Evolutionary conservation across 768 basidiomycete species (phyloP), one percentile per base, ranked within the genome.

Genomic region (Amyloporia xantha): DNA sequence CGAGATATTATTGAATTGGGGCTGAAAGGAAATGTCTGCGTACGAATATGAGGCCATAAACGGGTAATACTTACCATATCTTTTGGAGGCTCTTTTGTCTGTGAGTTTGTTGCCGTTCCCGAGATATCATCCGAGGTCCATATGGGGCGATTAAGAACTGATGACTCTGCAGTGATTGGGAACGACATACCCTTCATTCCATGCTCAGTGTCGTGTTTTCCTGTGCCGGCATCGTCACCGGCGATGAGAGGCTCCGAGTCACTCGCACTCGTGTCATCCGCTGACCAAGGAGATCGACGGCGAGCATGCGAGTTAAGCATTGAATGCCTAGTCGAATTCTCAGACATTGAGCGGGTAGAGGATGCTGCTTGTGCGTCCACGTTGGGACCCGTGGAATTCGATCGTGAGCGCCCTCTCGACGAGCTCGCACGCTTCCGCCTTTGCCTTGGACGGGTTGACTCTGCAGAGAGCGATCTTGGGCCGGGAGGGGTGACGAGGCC

Each of bases 401-500:
- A 69, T 42, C 62, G 65, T 52, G 65, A 70, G 44, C 62, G 71
- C 51, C 58, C 71, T 43, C 62, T 68, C 5, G 69, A 66, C 2
- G 71, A 65, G 47, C 76, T 57, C 12, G 46, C 39, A 11, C 61
- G 57, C 43, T 59, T 57, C 41, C 59, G 56, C 44, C 59, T 53
- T 39, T 52, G 43, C 27, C 62, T 36, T 24, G 61, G 57, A 21
- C 62, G 56, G 19, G 55, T 59, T 38, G 82, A 81, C 60, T 86
- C 85, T 7, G 81, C 76, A 2, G 79, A 80, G 19, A 84, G 71
- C 54, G 82, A 85, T 13, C 86, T 71, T 10, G 87, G 87, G 62
- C 84, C 86, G 0, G 86, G 86, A 1, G 86, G 86, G 0, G 85
- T 86, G 9, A 83, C 86, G 24, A 87, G 66, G 1, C 84, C 84